phyloP scores from a whole-genome alignment of 139 green algal species.

The Closterium sp. region DNA sequence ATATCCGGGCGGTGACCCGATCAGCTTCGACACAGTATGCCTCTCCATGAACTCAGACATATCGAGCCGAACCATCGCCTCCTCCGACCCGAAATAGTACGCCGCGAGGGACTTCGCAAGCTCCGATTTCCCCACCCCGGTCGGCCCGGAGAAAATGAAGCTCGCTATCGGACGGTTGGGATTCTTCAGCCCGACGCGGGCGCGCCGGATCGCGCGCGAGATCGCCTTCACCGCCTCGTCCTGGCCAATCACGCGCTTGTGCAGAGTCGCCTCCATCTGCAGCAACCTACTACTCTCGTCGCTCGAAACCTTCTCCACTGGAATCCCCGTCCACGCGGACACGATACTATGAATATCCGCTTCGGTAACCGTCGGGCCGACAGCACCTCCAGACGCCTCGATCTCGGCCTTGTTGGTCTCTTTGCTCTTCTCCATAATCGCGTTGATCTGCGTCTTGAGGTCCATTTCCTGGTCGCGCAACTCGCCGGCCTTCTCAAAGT shows the following conservation, averaged over 20 bases:
- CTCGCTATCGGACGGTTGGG: constrained; percentile 94
- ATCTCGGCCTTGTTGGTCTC: constrained; percentile 74
- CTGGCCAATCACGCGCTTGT: constrained; percentile 92
- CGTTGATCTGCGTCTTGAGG: constrained; percentile 90
- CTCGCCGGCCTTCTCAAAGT: constrained; percentile 96
- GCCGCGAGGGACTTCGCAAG: constrained; percentile 89
- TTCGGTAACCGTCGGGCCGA: constrained; percentile 78
- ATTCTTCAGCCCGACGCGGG: constrained; percentile 97
- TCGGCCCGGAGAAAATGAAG: constrained; percentile 93
- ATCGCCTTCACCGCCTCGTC: constrained; percentile 85
- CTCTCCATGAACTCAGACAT: constrained; percentile 92
- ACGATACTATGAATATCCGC: constrained; percentile 96
- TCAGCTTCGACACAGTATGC: constrained; percentile 89
- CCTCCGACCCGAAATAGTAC: constrained; percentile 85
- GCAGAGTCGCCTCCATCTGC: constrained; percentile 98
- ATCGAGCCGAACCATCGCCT: constrained; percentile 91
- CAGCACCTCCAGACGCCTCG: constrained; percentile 66
- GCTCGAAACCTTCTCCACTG: constrained; percentile 83
- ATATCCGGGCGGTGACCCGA: constrained; percentile 96
- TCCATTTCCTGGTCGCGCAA: constrained; percentile 97
- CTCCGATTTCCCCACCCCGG: constrained; percentile 98
- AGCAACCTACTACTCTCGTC: constrained; percentile 94
- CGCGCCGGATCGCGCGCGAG: constrained; percentile 89
- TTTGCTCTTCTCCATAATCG: constrained; percentile 63
- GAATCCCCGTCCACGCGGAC: constrained; percentile 79